Evolutionary conservation across 805 yeast genomes (phyloP).

Genomic region (Jamesozyma gamospora): DNA sequence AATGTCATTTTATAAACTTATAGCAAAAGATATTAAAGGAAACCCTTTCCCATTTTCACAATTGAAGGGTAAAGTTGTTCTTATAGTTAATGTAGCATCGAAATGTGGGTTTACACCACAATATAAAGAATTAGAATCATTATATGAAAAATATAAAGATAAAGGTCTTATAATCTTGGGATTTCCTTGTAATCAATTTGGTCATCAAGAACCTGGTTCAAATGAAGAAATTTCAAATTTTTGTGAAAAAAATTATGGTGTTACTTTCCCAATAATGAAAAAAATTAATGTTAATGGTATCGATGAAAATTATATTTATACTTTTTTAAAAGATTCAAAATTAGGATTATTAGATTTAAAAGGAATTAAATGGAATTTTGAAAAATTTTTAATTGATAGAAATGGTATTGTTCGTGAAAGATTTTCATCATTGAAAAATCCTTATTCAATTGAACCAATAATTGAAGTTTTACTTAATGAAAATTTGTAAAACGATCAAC

Average conservation of each 20-base stretch:
- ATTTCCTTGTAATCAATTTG: constrained; percentile 90
- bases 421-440: constrained; percentile 62
- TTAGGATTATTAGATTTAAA: constrained; percentile 53
- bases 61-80: constrained; percentile 69
- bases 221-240: constrained; percentile 61
- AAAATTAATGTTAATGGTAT: constrained; percentile 87
- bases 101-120: constrained; percentile 77
- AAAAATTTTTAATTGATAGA: constrained; percentile 51
- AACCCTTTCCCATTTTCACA: constrained; percentile 47
- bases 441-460: constrained; percentile 46
- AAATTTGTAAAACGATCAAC: not conserved
- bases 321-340: constrained; percentile 61
- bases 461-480: constrained; percentile 45
- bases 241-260: constrained; percentile 78
- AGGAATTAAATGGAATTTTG: constrained; percentile 75
- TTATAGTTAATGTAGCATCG: constrained; percentile 83
- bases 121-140: constrained; percentile 56
- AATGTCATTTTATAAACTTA: constrained; percentile 2
- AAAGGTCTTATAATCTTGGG: constrained; percentile 62
- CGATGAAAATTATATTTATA: constrained; percentile 68
- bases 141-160: constrained; percentile 54
- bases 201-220: constrained; percentile 64
- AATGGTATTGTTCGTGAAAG: constrained; percentile 49
- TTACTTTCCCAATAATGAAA: constrained; percentile 76
- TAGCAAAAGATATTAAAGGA: constrained; percentile 27